Evolutionary conservation across 2,329 filamentous ascomycete species (phyloP), one percentile per base, ranked within the genome.

Genomic region (Aspergillus sclerotialis): DNA sequence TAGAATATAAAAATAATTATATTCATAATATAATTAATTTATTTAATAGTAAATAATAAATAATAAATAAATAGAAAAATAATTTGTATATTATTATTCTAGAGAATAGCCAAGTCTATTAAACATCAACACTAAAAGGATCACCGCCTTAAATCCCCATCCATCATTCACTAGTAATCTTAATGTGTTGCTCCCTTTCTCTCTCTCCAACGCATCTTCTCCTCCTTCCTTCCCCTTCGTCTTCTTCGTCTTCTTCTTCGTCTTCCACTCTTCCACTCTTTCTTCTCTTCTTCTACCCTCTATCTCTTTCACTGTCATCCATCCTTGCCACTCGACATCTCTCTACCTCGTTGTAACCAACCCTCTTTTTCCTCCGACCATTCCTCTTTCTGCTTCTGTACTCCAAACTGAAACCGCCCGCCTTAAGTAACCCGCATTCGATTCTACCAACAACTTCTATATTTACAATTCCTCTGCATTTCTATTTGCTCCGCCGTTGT

Each of bases 241-340:
- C 34, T 23, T 36, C 17, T 11, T 23, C 11, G 19, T 15, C 27
- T 33, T 19, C 25, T 30, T 27, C 19, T 35, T 19, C 25, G 18
- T 21, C 14, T 35, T 13, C 31, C 27, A 26, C 24, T 34, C 28
- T 14, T 35, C 27, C 32, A 27, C 34, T 24, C 23, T 30, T 50
- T 54, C 5, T 43, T 37, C 23, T 59, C 50, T 34, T 59, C 59
- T 35, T 53, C 50, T 33, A 42, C 38, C 30, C 42, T 43, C 38
- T 52, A 43, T 27, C 46, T 48, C 32, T 50, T 30, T 42, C 30
- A 40, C 35, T 30, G 25, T 29, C 30, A 24, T 39, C 50, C 13
- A 44, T 37, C 48, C 46, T 45, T 49, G 45, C 36, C 32, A 38
- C 38, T 27, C 32, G 33, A 30, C 30, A 40, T 35, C 34, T 37